phyloP scores from a whole-genome alignment of 495 filamentous ascomycete genomes.

The Margaritispora aquatica region DNA sequence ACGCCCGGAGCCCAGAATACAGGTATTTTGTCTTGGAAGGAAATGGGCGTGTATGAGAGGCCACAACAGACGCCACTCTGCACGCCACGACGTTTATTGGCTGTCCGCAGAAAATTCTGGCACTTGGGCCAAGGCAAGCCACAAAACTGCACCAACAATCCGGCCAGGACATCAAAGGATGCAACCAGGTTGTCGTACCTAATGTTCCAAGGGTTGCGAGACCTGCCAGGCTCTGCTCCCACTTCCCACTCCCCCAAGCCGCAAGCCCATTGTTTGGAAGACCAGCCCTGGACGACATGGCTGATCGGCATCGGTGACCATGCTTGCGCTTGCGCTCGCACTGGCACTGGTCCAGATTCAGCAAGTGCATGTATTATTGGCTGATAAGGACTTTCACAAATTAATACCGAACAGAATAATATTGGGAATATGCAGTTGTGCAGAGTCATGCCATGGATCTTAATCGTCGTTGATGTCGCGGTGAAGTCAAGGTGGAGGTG shows the following conservation, averaged over 20 bases:
- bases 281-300: not conserved
- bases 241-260: too few relatives aligned
- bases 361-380: not conserved
- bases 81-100: not conserved
- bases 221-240: not conserved
- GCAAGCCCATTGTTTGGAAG: not conserved
- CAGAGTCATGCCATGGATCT: not conserved
- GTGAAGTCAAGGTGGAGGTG: too few relatives aligned
- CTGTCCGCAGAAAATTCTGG: not conserved
- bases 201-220: not conserved
- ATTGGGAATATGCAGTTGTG: not conserved
- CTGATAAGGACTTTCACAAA: not conserved
- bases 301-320: not conserved
- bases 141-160: not conserved
- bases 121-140: not conserved
- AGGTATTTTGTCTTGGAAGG: not conserved
- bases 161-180: not conserved
- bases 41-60: not conserved
- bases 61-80: not conserved
- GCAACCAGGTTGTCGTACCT: not conserved
- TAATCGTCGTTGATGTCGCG: too few relatives aligned
- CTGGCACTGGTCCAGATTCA: not conserved
- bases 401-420: not conserved
- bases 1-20: not conserved
- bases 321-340: not conserved